A percentile compares a stretch with the other conserved stretches of the same genome.
These are phyloP conservation scores for Linnemannia elongata DNA, from an alignment of 192 early-diverging fungal genomes.

Conservation along the genomic window DNA sequence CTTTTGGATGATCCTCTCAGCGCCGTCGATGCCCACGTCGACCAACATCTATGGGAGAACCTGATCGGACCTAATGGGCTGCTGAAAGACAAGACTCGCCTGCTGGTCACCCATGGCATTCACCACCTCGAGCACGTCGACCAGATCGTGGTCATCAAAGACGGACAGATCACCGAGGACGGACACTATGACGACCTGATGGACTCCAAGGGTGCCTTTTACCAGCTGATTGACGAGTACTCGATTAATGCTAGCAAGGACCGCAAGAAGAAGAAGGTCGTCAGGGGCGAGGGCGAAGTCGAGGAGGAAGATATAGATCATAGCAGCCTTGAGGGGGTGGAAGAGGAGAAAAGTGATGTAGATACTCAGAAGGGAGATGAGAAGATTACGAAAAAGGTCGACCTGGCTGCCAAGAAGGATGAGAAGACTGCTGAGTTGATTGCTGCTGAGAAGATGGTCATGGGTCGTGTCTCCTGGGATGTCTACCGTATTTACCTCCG, in stretches of 20 bases:
- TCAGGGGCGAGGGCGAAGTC: not conserved
- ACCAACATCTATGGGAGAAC: conserved; percentile 71
- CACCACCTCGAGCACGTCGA: conserved; percentile 80
- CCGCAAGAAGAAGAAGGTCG: conserved; percentile 6
- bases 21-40: conserved; percentile 86
- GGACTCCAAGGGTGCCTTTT: conserved; percentile 64
- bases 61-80: conserved; percentile 82
- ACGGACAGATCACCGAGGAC: conserved; percentile 74
- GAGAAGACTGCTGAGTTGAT: conserved; percentile 69
- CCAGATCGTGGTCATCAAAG: conserved; percentile 75
- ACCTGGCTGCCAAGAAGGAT: conserved; percentile 24
- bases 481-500: conserved; percentile 84
- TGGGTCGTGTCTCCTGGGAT: conserved; percentile 80
- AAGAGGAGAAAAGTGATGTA: conserved; percentile 20
- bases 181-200: conserved; percentile 74
- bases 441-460: conserved; percentile 81
- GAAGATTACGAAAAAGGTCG: conserved; percentile 8
- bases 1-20: conserved; percentile 90
- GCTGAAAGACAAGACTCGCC: conserved; percentile 78
- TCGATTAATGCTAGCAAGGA: conserved; percentile 55
- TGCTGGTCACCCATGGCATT: conserved; percentile 88
- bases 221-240: conserved; percentile 64
- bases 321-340: not conserved
- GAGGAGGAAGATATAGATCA: conserved; percentile 36
- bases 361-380: conserved; percentile 11